Conservation (phyloP, 2,329 filamentous ascomycete genomes). For the Aspergillus floridensis region DNA sequence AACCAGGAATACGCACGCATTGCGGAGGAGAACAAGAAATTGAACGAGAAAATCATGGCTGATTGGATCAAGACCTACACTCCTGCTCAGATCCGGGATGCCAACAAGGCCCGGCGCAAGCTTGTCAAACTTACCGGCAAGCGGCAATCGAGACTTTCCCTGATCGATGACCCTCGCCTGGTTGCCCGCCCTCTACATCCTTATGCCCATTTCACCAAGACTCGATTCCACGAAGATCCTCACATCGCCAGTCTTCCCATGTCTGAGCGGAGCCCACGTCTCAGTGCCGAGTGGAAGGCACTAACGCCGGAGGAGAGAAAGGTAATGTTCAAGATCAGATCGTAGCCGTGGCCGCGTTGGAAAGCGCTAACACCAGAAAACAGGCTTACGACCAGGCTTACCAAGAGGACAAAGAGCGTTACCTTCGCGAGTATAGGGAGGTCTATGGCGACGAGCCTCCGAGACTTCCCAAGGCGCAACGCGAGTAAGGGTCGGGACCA, state of each 20-base stretch:
- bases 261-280: conserved; percentile 31
- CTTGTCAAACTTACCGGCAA: conserved; percentile 27
- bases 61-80: conserved; percentile 57
- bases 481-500: conserved; percentile 4
- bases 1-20: conserved; percentile 54
- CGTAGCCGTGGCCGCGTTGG: not conserved
- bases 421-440: conserved; percentile 34
- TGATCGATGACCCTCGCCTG: conserved; percentile 54
- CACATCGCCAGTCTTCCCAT: conserved; percentile 51
- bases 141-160: not conserved
- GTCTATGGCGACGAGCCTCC: conserved; percentile 34
- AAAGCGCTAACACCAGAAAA: not conserved
- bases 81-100: conserved; percentile 56
- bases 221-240: conserved; percentile 43
- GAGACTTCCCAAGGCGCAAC: not conserved
- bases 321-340: conserved; percentile 25
- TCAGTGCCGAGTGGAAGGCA: conserved; percentile 26
- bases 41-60: conserved; percentile 46
- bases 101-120: conserved; percentile 57
- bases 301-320: conserved; percentile 35
- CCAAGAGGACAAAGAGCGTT: conserved; percentile 31
- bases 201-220: conserved; percentile 46
- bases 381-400: conserved; percentile 31
- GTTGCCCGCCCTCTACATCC: conserved; percentile 45
- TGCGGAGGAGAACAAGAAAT: conserved; percentile 47